Conservation (phyloP, 2,329 filamentous ascomycete species). For the Aurifilum marmelostoma region DNA sequence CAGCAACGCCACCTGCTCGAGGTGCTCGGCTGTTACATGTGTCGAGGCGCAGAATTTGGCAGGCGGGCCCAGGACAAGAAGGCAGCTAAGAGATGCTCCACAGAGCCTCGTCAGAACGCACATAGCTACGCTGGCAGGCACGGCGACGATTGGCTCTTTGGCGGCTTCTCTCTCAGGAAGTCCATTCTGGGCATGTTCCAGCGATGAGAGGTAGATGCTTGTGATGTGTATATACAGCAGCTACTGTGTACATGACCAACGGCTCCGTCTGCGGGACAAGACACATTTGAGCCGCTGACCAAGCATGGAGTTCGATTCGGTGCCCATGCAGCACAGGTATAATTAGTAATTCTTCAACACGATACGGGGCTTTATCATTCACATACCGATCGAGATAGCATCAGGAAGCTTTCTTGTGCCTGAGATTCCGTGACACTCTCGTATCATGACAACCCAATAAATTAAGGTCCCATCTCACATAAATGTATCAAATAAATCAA, state of each 20-base stretch:
- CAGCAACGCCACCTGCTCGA: slow-evolving; percentile 32
- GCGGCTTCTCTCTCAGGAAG: slow-evolving; percentile 25
- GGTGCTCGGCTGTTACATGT: slow-evolving; percentile 31
- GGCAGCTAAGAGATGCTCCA: background rate
- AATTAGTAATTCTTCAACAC: background rate
- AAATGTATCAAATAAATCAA: background rate
- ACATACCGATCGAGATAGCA: no score
- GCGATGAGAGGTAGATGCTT: slow-evolving; percentile 9
- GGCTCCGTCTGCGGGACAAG: background rate
- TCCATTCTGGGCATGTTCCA: slow-evolving; percentile 16
- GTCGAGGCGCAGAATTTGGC: slow-evolving; percentile 37
- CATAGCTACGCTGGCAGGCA: slow-evolving; percentile 28
- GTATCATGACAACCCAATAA: no score
- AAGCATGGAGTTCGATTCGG: background rate
- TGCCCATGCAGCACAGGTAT: background rate
- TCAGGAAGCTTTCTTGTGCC: no score
- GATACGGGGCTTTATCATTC: background rate
- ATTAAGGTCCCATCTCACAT: no score
- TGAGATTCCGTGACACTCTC: no score
- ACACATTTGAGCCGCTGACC: background rate
- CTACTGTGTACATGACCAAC: background rate
- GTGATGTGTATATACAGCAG: background rate
- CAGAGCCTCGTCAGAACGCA: slow-evolving; percentile 18
- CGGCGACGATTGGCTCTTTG: slow-evolving; percentile 27
- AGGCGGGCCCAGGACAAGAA: slow-evolving; percentile 17